phyloP scores from a whole-genome alignment of 2,329 filamentous ascomycete species.

The Pezicula carpinea region DNA sequence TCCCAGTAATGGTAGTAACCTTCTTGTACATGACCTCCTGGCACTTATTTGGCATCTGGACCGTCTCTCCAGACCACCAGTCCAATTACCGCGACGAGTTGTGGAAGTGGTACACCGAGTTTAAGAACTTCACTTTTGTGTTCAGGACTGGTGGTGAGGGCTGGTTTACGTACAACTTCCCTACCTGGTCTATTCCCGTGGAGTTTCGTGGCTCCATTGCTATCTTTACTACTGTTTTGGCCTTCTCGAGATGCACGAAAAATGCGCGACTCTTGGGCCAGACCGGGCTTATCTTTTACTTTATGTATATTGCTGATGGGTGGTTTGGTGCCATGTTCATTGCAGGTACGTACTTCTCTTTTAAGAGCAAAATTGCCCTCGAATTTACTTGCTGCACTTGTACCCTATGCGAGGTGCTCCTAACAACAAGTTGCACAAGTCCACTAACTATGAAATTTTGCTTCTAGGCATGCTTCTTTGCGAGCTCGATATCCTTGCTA shows the following conservation, averaged over 20 bases:
- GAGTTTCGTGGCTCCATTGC: conserved; percentile 60
- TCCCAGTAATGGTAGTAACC: conserved; percentile 39
- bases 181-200: conserved; percentile 59
- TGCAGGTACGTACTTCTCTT: conserved; percentile 15
- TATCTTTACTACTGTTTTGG: conserved; percentile 51
- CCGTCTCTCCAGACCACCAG: conserved; percentile 12
- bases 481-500: conserved; percentile 54
- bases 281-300: conserved; percentile 53
- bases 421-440: too few relatives aligned
- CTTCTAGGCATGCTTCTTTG: conserved; percentile 52
- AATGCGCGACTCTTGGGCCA: conserved; percentile 52
- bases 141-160: conserved; percentile 53
- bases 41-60: conserved; percentile 25
- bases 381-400: too few relatives aligned
- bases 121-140: conserved; percentile 66
- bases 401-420: too few relatives aligned
- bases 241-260: conserved; percentile 50
- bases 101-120: conserved; percentile 34
- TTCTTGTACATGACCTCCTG: conserved; percentile 28
- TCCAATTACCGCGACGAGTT: conserved; percentile 18
- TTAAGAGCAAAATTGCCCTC: too few relatives aligned
- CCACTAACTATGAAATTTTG: too few relatives aligned
- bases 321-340: conserved; percentile 58
- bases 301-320: conserved; percentile 63
- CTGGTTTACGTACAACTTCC: conserved; percentile 54